phyloP scores from a whole-genome alignment of 23 red algal species.

The Gracilaria caudata region DNA sequence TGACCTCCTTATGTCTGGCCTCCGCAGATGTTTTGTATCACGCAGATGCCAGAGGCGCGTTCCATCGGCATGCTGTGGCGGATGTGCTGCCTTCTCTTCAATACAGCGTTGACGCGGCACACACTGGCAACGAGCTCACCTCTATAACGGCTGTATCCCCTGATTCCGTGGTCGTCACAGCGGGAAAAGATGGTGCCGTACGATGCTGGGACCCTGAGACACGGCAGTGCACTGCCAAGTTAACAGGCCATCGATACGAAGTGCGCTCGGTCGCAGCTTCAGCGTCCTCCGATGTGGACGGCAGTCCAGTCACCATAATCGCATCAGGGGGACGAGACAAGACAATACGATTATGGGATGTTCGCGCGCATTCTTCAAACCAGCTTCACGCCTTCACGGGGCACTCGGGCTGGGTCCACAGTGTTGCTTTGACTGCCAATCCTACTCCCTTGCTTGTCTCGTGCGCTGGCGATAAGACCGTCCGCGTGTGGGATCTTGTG shows the following conservation, averaged over 20 bases:
- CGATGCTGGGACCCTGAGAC: constrained; percentile 82
- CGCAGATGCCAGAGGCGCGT: constrained; percentile 41
- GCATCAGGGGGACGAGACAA: constrained; percentile 79
- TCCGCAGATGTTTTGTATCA: constrained; percentile 31
- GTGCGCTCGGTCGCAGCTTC: constrained; percentile 69
- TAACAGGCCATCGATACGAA: constrained; percentile 71
- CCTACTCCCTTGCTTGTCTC: constrained; percentile 42
- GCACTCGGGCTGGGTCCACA: constrained; percentile 80
- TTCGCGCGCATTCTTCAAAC: constrained; percentile 36
- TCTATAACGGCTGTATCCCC: constrained; percentile 46
- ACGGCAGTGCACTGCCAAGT: constrained; percentile 43
- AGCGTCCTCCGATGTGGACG: constrained; percentile 35
- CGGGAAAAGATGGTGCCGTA: constrained; percentile 77
- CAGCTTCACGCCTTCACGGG: constrained; percentile 57
- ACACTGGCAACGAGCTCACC: constrained; percentile 65
- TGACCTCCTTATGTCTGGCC: constrained; percentile 8
- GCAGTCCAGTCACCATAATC: constrained; percentile 46
- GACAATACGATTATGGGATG: constrained; percentile 83
- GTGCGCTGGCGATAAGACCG: constrained; percentile 84
- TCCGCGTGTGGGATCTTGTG: constrained; percentile 80
- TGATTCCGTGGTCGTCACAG: constrained; percentile 41
- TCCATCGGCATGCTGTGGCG: constrained; percentile 36
- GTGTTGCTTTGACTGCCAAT: constrained; percentile 57
- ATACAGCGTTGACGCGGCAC: constrained; percentile 58
- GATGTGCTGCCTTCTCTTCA: constrained; percentile 22